Evolutionary conservation across 306 rosid species (phyloP).

Genomic region (Vigna trinervia): DNA sequence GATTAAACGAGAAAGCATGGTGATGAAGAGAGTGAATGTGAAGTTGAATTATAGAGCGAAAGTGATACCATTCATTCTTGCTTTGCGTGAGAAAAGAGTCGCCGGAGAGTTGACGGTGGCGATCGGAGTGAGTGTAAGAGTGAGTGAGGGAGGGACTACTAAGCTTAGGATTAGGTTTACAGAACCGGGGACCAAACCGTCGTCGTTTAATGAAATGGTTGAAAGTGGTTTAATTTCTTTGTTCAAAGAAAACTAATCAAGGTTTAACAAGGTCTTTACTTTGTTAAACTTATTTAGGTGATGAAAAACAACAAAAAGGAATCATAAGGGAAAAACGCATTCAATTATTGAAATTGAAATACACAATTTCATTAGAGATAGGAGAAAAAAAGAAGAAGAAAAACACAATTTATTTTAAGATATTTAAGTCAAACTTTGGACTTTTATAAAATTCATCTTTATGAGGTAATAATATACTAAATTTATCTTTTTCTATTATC

Average conservation of each 20-base stretch:
- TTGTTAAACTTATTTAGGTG: background rate
- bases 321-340: background rate
- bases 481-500: too few species aligned
- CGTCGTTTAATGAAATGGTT: background rate
- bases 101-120: constrained; percentile 29
- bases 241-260: background rate
- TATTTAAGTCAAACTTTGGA: too few species aligned
- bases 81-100: background rate
- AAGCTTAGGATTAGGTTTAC: constrained; percentile 28
- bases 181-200: background rate
- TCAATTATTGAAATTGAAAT: too few species aligned
- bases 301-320: too few species aligned
- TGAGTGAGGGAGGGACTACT: background rate
- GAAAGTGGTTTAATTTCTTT: background rate
- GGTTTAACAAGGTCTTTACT: too few species aligned
- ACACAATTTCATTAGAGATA: background rate
- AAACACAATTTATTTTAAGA: too few species aligned
- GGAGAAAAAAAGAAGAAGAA: too few species aligned
- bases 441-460: too few species aligned
- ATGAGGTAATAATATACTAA: too few species aligned
- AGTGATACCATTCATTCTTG: constrained; percentile 27
- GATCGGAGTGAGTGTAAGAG: constrained; percentile 20
- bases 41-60: background rate
- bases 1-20: constrained; percentile 87
- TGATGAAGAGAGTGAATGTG: constrained; percentile 7